Evolutionary conservation across 1,284 basidiomycete genomes (phyloP).

Genomic region (Austropuccinia psidii): DNA sequence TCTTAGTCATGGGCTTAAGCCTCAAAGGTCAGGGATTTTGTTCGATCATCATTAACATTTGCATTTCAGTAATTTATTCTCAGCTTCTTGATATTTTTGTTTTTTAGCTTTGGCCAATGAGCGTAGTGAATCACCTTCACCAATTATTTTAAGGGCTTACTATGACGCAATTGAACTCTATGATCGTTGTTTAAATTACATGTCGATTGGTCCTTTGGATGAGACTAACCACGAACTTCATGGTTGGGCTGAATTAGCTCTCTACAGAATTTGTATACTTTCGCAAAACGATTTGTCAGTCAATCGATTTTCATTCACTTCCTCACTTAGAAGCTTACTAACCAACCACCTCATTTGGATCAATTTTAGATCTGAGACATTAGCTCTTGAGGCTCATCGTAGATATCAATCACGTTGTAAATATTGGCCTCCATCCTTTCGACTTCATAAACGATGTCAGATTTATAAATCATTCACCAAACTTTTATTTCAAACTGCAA

Average conservation of each 20-base stretch:
- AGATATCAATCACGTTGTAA: background rate
- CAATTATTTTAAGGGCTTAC: slow-evolving; percentile 5
- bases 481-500: slow-evolving; percentile 8
- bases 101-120: slow-evolving; percentile 7
- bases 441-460: slow-evolving; percentile 15
- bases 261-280: slow-evolving; percentile 20
- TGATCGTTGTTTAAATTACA: background rate
- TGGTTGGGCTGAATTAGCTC: slow-evolving; percentile 25
- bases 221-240: slow-evolving; percentile 22
- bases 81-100: background rate
- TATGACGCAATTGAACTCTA: slow-evolving; percentile 6
- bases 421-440: slow-evolving; percentile 29
- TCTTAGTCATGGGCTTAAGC: slow-evolving; percentile 1
- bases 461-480: slow-evolving; percentile 32
- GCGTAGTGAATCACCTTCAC: background rate
- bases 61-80: background rate
- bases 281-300: background rate
- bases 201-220: background rate
- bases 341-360: no score
- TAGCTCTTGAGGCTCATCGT: slow-evolving; percentile 20
- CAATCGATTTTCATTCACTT: no score
- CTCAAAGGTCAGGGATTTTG: background rate
- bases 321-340: background rate
- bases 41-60: background rate
- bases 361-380: slow-evolving; percentile 7